These are phyloP conservation scores for Scutellaria galericulata DNA, from an alignment of 257 asterid species.

Conservation along the genomic window DNA sequence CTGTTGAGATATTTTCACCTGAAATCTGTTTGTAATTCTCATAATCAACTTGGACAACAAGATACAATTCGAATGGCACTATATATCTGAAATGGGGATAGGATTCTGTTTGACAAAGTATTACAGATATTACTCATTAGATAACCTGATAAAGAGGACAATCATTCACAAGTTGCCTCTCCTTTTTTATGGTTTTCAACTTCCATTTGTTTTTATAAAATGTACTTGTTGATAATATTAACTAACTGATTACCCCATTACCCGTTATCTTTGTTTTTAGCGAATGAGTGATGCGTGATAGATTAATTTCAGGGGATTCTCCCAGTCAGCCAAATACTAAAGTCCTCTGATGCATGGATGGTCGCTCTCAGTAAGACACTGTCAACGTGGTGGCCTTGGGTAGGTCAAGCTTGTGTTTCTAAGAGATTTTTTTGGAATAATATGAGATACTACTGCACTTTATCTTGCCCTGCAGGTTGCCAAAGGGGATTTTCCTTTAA, in stretches of 20 bases:
- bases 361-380: constrained; percentile 62
- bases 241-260: background rate
- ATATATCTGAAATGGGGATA: constrained; percentile 12
- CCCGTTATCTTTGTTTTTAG: constrained; percentile 5
- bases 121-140: background rate
- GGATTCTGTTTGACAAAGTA: background rate
- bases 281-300: constrained; percentile 9
- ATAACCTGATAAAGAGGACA: constrained; percentile 6
- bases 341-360: constrained; percentile 69
- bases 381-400: constrained; percentile 90
- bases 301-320: constrained; percentile 65
- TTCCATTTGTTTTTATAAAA: constrained; percentile 15
- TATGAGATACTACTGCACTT: constrained; percentile 28
- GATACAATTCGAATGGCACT: constrained; percentile 4
- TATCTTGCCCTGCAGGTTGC: constrained; percentile 69
- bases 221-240: background rate
- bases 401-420: constrained; percentile 43
- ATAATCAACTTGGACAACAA: background rate
- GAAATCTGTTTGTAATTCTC: background rate
- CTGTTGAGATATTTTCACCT: constrained; percentile 10
- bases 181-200: background rate
- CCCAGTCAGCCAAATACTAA: constrained; percentile 47
- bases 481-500: constrained; percentile 75
- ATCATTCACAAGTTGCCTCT: background rate
- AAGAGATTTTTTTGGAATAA: constrained; percentile 27